Base-by-base conservation (phyloP, 2,329 filamentous ascomycete species). In the Endoconidiophora laricicola region DNA sequence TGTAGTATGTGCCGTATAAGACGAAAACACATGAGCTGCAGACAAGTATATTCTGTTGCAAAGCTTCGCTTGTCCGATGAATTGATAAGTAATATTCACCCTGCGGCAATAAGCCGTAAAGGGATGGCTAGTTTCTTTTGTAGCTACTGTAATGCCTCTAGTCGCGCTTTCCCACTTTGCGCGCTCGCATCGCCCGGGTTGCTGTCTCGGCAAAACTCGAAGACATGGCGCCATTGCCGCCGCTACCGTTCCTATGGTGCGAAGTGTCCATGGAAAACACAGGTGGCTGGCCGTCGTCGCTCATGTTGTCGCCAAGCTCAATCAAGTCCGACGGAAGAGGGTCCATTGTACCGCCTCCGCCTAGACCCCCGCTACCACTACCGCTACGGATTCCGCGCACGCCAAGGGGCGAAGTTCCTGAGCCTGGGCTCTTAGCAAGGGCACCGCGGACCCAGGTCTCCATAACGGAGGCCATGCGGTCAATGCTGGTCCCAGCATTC, bases 391-490 rank as follows among this genome's bases (percentile, higher is more conserved):
- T 14, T 7, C 44, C 33, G 14, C 38, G 37, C 29, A 20, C 44
- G 4, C 18, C 18, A 23, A 26, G 29, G 10, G 44, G 44, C 4
- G 44, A 46, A n/a, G 24, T 5, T 10, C 44, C 43, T 20, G 74
- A 33, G 29, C 29, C 29, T 33, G 29, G 29, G 29, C 29, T 71
- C 59, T 80, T 81, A 4, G 73, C 69, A 53, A 86, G 86, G 37
- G 94, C 79, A 55, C 86, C 86, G 54, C 88, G 74, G 53, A 96
- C 70, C 87, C 91, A 98, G 1, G 81, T 83, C 65, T 96, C 91
- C 26, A 96, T 80, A 2, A 83, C 82, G 4, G 86, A 83, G 1
- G 88, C 87, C 7, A 94, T 81, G 55, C 88, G 84, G 58, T 94
- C 87, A 2, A 96, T 68, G 1, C 73, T 69, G 2, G 65, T 70